phyloP scores from a whole-genome alignment of 2,329 filamentous ascomycete genomes.

The Aspergillus latus region DNA sequence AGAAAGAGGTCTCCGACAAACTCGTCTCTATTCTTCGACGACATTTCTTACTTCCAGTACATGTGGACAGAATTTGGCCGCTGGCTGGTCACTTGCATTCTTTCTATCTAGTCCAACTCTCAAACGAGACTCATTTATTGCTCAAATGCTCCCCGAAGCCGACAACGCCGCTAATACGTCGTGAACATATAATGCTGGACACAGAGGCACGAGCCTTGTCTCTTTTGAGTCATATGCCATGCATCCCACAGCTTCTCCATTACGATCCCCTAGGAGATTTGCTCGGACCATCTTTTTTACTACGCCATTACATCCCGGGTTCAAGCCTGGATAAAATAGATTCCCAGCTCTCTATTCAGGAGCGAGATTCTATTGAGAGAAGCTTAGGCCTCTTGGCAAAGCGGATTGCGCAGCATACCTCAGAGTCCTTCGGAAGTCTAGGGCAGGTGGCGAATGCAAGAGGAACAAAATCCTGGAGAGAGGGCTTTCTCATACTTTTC shows the following conservation, averaged over 20 bases:
- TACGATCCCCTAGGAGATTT: conserved; percentile 33
- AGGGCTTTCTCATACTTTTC: conserved; percentile 53
- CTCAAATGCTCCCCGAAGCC: conserved; percentile 39
- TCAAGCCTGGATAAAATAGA: conserved; percentile 34
- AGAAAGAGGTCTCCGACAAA: conserved; percentile 23
- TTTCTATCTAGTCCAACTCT: conserved; percentile 37
- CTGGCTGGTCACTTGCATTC: conserved; percentile 38
- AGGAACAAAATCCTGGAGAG: conserved; percentile 53
- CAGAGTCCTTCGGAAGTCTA: conserved; percentile 53
- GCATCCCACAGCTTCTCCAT: conserved; percentile 40
- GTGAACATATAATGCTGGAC: conserved; percentile 40
- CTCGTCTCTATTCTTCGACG: conserved; percentile 32
- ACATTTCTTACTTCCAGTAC: conserved; percentile 34
- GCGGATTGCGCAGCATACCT: conserved; percentile 47
- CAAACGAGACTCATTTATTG: conserved; percentile 39
- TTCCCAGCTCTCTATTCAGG: conserved; percentile 28
- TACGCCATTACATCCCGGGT: conserved; percentile 40
- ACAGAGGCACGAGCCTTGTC: conserved; percentile 42
- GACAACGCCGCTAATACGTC: conserved; percentile 40
- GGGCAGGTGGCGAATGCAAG: conserved; percentile 47
- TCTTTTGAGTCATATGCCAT: conserved; percentile 37
- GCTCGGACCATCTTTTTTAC: conserved; percentile 35
- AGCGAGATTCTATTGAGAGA: conserved; percentile 35
- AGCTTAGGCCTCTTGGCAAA: conserved; percentile 40
- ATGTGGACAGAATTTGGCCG: conserved; percentile 27